These are phyloP conservation scores for Bipolaris oryzae DNA, from an alignment of 2,329 filamentous ascomycete genomes.

Conservation along the genomic window DNA sequence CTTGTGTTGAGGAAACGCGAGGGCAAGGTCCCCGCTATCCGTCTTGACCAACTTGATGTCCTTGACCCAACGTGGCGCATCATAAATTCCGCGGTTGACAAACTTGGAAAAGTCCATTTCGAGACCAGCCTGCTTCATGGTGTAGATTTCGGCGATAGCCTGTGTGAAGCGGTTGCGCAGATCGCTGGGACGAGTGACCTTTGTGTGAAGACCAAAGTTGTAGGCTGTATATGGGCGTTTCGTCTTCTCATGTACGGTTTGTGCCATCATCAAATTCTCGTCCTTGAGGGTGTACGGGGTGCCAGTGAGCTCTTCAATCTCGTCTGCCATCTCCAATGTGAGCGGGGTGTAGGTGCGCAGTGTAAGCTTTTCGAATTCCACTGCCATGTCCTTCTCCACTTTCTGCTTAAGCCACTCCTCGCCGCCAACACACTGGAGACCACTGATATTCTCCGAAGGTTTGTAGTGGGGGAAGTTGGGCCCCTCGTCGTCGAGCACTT, in stretches of 20 bases:
- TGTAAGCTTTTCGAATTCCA: conserved; percentile 46
- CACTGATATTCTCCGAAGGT: conserved; percentile 27
- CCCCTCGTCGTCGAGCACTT: conserved; percentile 38
- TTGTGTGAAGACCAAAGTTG: conserved; percentile 34
- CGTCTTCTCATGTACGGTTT: conserved; percentile 38
- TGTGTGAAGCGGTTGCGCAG: conserved; percentile 57
- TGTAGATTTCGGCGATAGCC: conserved; percentile 62
- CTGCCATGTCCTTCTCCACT: conserved; percentile 36
- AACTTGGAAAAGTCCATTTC: conserved; percentile 35
- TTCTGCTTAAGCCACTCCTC: conserved; percentile 51
- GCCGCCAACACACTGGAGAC: conserved; percentile 61
- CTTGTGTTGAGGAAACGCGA: conserved; percentile 30
- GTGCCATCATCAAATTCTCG: conserved; percentile 38
- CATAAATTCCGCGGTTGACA: conserved; percentile 38
- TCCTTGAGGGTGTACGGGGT: conserved; percentile 38
- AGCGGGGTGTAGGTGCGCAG: conserved; percentile 40
- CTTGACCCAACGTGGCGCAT: conserved; percentile 35
- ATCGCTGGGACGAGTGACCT: conserved; percentile 18
- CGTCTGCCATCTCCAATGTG: conserved; percentile 36
- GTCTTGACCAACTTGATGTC: conserved; percentile 34
- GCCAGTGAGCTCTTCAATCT: conserved; percentile 41
- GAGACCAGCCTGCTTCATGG: conserved; percentile 47
- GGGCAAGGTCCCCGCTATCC: conserved; percentile 27
- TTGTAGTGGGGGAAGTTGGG: conserved; percentile 14
- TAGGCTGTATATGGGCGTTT: conserved; percentile 41